Percentiles rank a stretch among this genome's conserved stretches.
Evolutionary conservation across 2,329 filamentous ascomycete genomes (phyloP).

Genomic region (Fusarium pseudoanthophilum): DNA sequence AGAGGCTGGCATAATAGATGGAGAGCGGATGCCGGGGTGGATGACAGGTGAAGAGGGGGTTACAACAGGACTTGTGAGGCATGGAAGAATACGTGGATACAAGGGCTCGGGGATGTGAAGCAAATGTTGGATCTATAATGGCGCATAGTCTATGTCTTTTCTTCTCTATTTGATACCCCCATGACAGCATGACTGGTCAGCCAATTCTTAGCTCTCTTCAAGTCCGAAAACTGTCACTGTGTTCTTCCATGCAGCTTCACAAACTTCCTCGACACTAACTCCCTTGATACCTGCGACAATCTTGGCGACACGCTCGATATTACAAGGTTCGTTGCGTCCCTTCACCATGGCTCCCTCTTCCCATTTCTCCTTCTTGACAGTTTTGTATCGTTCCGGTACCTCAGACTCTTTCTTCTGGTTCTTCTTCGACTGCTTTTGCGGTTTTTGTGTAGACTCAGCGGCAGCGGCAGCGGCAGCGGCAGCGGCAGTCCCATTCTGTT

Average conservation of each 20-base stretch:
- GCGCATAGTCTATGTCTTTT: conserved; percentile 42
- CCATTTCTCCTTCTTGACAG: conserved; percentile 97
- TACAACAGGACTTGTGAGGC: conserved; percentile 74
- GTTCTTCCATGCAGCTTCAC: conserved; percentile 86
- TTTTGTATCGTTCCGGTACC: conserved; percentile 77
- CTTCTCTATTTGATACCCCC: conserved; percentile 48
- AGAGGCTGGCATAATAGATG: conserved; percentile 79
- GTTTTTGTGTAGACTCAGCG: conserved; percentile 35
- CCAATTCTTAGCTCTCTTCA: conserved; percentile 49
- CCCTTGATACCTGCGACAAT: conserved; percentile 89
- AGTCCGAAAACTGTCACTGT: conserved; percentile 83
- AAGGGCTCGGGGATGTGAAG: conserved; percentile 65
- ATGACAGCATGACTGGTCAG: conserved; percentile 13
- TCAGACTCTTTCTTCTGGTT: conserved; percentile 71
- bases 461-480: neutral
- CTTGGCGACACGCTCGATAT: conserved; percentile 86
- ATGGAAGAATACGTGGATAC: conserved; percentile 71
- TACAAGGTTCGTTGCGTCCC: conserved; percentile 91
- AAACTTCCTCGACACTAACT: conserved; percentile 81
- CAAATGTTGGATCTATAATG: conserved; percentile 27
- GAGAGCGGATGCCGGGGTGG: conserved; percentile 85
- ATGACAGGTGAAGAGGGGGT: conserved; percentile 89
- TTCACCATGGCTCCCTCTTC: conserved; percentile 89
- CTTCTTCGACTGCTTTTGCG: conserved; percentile 57
- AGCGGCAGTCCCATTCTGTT: conserved; percentile 38